Evolutionary conservation across 2,329 filamentous ascomycete genomes (phyloP), one percentile per base, ranked within the genome.

Genomic region (Botrytis byssoidea): DNA sequence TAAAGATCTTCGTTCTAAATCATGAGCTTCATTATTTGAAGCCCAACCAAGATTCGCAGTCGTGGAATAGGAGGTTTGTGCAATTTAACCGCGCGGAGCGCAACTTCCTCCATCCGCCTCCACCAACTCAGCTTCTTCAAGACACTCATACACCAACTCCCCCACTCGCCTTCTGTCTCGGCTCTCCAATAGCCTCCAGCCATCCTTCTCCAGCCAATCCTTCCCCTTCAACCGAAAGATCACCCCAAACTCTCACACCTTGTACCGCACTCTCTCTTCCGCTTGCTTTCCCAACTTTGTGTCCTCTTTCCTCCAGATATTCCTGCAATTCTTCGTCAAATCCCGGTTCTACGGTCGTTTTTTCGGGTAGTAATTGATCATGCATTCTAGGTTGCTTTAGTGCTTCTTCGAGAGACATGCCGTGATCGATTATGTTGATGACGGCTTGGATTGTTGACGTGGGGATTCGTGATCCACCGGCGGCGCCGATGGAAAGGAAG

Each of bases 391-490:
- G 92, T 78, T 87, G 82, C 0, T 84, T 85, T 22, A 97, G 85
- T 0, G 93, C 92, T 69, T 91, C 84, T 0, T 83, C 82, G 8
- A 90, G 85, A 0, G 86, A 88, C 82, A 90, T 84, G 22, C 78
- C 80, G 75, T 89, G 86, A 78, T 95, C 91, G 4, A 97, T 83
- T 9, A 93, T 86, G 79, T 93, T 88, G 83, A 93, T 91, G 8
- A 94, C 83, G 57, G 90, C 90, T 80, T 94, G 93, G 12, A 93
- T 86, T 0, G 92, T 95, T 4, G 92, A 84, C 0, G 93, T 95
- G 80, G 95, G 93, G 83, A 97, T 97, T 42, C 93, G 88, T 32
- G 90, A 93, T 4, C 94, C 94, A 46, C 94, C 94, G 0, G 94
- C 93, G 0, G 93, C 91, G 59, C 93, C 93, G 12, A 93, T 87